Evolutionary conservation across 192 early-diverging fungal species (phyloP), one percentile per base, ranked within the genome.

Genomic region (Mortierella claussenii): DNA sequence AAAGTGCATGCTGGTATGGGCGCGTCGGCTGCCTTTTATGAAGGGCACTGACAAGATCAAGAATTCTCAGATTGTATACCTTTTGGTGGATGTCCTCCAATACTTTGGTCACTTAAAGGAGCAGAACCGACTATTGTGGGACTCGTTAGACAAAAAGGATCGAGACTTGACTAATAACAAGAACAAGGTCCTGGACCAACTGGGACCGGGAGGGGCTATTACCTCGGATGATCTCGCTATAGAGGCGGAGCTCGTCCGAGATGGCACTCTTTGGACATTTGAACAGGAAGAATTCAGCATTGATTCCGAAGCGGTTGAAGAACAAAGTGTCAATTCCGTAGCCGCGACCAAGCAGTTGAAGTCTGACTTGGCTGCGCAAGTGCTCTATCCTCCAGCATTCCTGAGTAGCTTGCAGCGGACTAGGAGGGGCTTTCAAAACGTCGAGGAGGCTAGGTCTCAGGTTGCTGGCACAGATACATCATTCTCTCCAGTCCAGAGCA

Each of bases 81-180:
- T 47, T 21, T 24, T 59, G 40, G 70, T 60, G 15, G 70, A 75
- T 23, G 57, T 75, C 24, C 24, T 75, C 31, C 45, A 46, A 20
- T 53, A 66, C 17, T 75, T 65, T 65, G 61, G 63, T 3, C 62
- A 55, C 32, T 28, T 75, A 10, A 24, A 75, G 1, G 49, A 64
- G 17, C 37, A 65, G 12, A 75, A 65, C 31, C n/a, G 21, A 23
- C 26, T n/a, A 21, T 33, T 65, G 4, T 65, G 63, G 63, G 34
- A 27, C 4, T 6, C 42, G 26, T 23, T 75, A 9, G 63, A 75
- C 40, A 50, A 18, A 45, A 27, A 58, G 17, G 56, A 58, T 24
- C 17, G 21, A n/a, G 59, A 47, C 23, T 8, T 26, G 17, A 18
- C n/a, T 12, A 12, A 10, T 1, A 28, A 67, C 1, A 42, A 57